A percentile compares a stretch with the other conserved stretches of the same genome.
These are phyloP conservation scores for Hypoxylon sp. DNA, from an alignment of 2,329 filamentous ascomycete species.

Conservation along the genomic window DNA sequence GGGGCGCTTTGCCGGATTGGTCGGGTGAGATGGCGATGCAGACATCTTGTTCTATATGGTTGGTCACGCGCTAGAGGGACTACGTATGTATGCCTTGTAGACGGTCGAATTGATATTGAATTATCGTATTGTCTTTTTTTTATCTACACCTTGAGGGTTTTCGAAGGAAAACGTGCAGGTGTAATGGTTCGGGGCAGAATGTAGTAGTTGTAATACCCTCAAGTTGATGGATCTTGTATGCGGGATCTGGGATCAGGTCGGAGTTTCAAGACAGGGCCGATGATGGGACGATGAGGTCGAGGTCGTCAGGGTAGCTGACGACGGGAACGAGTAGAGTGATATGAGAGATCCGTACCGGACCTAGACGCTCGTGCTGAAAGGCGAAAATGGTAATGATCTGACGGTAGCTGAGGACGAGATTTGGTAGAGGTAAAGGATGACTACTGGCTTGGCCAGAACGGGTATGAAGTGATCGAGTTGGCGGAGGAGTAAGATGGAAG, in stretches of 20 bases:
- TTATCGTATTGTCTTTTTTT: conserved; percentile 67
- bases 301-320: conserved; percentile 42
- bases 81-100: conserved; percentile 55
- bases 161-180: conserved; percentile 95
- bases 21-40: conserved; percentile 75
- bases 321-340: conserved; percentile 45
- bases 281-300: conserved; percentile 51
- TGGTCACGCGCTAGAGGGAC: conserved; percentile 45
- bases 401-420: conserved; percentile 40
- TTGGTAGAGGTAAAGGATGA: conserved; percentile 38
- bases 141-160: conserved; percentile 91
- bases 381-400: conserved; percentile 42
- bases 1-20: conserved; percentile 87
- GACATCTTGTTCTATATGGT: conserved; percentile 74
- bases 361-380: conserved; percentile 46
- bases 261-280: conserved; percentile 51
- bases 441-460: conserved; percentile 40
- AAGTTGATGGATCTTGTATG: conserved; percentile 46
- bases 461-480: conserved; percentile 45
- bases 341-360: conserved; percentile 49
- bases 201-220: conserved; percentile 56
- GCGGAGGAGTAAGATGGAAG: conserved; percentile 54
- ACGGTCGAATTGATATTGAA: conserved; percentile 59
- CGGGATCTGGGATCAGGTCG: conserved; percentile 51
- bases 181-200: conserved; percentile 69